phyloP scores from a whole-genome alignment of 768 basidiomycete genomes.

The Tricholoma furcatifolium region DNA sequence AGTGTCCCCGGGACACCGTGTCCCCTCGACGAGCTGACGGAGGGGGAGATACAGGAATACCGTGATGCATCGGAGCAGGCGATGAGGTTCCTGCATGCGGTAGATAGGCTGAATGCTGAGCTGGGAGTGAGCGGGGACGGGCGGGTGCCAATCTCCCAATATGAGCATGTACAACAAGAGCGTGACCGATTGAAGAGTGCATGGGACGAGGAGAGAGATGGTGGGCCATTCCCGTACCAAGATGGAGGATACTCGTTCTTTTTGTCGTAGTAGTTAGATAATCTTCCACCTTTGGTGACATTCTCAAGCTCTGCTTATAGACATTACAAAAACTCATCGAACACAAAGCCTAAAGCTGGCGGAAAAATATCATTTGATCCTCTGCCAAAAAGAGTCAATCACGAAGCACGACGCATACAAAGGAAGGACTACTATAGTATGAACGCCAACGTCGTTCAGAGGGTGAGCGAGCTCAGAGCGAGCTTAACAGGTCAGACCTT shows the following conservation, averaged over 20 bases:
- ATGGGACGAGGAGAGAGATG: conserved; percentile 1
- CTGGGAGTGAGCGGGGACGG: not conserved
- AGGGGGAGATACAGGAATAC: conserved; percentile 1
- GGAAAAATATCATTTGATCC: too few species aligned
- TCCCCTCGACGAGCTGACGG: conserved; percentile 1
- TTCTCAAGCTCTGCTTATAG: too few species aligned
- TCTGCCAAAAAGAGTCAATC: too few species aligned
- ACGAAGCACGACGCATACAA: too few species aligned
- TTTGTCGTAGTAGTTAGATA: too few species aligned
- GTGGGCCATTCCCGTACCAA: conserved; percentile 1
- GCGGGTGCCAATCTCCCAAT: not conserved
- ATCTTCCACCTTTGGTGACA: too few species aligned
- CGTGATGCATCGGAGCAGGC: not conserved
- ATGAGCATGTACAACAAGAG: not conserved
- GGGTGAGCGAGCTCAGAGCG: too few species aligned
- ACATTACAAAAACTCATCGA: too few species aligned
- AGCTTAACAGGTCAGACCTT: too few species aligned
- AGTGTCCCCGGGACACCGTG: not conserved
- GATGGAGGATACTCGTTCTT: conserved; percentile 6
- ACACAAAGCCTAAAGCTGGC: too few species aligned
- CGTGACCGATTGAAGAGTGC: not conserved
- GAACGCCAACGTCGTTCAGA: too few species aligned
- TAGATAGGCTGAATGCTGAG: not conserved
- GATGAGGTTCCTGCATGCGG: not conserved
- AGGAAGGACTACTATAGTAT: too few species aligned